Conservation (phyloP, 805 yeast genomes). For the Saturnispora halmiae region DNA sequence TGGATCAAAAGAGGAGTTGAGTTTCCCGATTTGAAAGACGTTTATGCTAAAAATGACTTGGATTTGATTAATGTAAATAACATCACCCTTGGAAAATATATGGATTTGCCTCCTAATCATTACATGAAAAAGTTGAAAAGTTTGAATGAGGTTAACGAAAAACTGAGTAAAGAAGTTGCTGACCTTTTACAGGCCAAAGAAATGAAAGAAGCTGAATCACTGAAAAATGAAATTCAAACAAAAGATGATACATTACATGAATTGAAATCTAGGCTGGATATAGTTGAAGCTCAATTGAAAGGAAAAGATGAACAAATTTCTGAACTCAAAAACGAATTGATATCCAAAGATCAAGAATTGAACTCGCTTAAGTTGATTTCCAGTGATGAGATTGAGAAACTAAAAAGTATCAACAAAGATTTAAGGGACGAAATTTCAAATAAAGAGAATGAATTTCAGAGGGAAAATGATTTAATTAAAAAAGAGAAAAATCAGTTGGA, state of each 20-base stretch:
- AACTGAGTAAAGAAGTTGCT: slow-evolving; percentile 13
- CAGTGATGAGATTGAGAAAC: slow-evolving; percentile 6
- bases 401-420: slow-evolving; percentile 44
- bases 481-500: slow-evolving; percentile 42
- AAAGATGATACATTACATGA: slow-evolving; percentile 13
- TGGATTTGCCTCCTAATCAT: slow-evolving; percentile 25
- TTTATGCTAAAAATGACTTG: not conserved
- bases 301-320: slow-evolving; percentile 2
- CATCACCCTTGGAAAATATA: slow-evolving; percentile 19
- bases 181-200: slow-evolving; percentile 13
- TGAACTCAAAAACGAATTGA: slow-evolving; percentile 10
- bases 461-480: slow-evolving; percentile 42
- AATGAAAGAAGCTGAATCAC: slow-evolving; percentile 12
- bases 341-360: slow-evolving; percentile 13
- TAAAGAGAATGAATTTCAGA: slow-evolving; percentile 48
- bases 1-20: slow-evolving; percentile 22
- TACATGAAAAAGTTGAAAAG: slow-evolving; percentile 19
- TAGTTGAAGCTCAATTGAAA: not conserved
- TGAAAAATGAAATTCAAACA: slow-evolving; percentile 5
- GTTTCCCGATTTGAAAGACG: not conserved
- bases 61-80: slow-evolving; percentile 9
- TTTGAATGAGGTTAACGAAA: slow-evolving; percentile 21
- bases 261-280: slow-evolving; percentile 14
- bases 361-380: slow-evolving; percentile 5
- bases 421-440: slow-evolving; percentile 59